Percentiles rank a stretch among this genome's conserved stretches.
Conservation (phyloP, 108 stramenopile species). For the Epithemia pelagica region DNA sequence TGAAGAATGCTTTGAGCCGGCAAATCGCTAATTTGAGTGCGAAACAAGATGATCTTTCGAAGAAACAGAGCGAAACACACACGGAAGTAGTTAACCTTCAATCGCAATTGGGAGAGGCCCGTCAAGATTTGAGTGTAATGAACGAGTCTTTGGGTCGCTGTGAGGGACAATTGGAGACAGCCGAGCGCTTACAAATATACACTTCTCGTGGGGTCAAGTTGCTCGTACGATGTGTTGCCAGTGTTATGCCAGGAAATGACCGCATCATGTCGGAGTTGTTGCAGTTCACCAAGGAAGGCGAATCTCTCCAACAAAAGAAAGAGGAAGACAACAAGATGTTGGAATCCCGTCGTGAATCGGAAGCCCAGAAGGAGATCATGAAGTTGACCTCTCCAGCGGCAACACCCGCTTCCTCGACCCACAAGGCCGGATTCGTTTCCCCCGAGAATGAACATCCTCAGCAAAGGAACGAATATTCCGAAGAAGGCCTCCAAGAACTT, state of each 20-base stretch:
- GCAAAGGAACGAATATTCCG: not conserved
- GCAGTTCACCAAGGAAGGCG: conserved; percentile 31
- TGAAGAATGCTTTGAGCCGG: conserved; percentile 51
- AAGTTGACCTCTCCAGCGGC: no score
- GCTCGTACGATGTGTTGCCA: conserved; percentile 33
- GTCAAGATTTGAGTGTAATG: conserved; percentile 19
- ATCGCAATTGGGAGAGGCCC: conserved; percentile 33
- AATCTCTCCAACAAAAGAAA: conserved; percentile 1
- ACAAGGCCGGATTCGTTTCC: not conserved
- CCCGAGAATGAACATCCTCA: not conserved
- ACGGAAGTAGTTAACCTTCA: conserved; percentile 37
- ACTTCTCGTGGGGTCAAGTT: conserved; percentile 31
- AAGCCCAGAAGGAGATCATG: not conserved
- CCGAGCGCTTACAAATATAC: conserved; percentile 17
- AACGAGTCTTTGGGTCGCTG: conserved; percentile 18
- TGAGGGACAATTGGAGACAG: conserved; percentile 15
- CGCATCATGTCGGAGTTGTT: conserved; percentile 21
- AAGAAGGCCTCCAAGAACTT: not conserved
- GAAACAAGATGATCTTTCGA: conserved; percentile 48
- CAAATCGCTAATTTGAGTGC: conserved; percentile 35
- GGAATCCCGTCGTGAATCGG: not conserved
- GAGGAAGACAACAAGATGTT: not conserved
- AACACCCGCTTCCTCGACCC: not conserved
- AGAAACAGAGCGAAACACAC: conserved; percentile 53
- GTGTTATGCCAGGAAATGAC: conserved; percentile 26